Evolutionary conservation across 2,329 filamentous ascomycete species (phyloP).

Genomic region (Sclerotinia minor): DNA sequence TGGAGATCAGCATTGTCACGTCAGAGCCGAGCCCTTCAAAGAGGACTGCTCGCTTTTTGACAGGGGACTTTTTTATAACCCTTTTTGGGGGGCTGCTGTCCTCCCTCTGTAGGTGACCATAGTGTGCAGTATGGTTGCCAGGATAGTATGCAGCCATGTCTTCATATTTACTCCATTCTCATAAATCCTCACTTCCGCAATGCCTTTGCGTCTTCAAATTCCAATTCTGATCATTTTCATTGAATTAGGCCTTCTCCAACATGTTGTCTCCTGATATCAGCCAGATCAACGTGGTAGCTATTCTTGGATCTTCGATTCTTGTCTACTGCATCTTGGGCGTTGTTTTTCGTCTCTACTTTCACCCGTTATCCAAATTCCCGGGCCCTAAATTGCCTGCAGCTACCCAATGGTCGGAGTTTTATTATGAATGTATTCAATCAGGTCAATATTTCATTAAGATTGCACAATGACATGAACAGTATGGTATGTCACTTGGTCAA

Average conservation of each 20-base stretch:
- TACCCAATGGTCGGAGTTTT: slow-evolving; percentile 15
- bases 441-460: slow-evolving; percentile 14
- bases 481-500: neutral
- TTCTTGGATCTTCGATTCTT: slow-evolving; percentile 14
- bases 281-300: slow-evolving; percentile 2
- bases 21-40: neutral
- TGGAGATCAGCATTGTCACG: neutral
- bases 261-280: slow-evolving; percentile 14
- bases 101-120: neutral
- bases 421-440: slow-evolving; percentile 16
- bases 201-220: neutral
- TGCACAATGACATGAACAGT: slow-evolving; percentile 13
- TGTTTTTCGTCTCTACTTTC: slow-evolving; percentile 25
- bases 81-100: slow-evolving; percentile 9
- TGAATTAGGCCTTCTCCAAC: neutral
- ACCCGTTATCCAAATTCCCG: slow-evolving; percentile 21
- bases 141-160: neutral
- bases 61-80: neutral
- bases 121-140: neutral
- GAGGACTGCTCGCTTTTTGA: neutral
- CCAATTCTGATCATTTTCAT: neutral
- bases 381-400: slow-evolving; percentile 23
- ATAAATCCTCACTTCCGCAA: slow-evolving; percentile 12
- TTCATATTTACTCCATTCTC: slow-evolving; percentile 9
- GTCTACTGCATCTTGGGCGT: slow-evolving; percentile 14